Base-by-base conservation (phyloP, 2,329 filamentous ascomycete species). In the Ophiostoma pallidulum region DNA sequence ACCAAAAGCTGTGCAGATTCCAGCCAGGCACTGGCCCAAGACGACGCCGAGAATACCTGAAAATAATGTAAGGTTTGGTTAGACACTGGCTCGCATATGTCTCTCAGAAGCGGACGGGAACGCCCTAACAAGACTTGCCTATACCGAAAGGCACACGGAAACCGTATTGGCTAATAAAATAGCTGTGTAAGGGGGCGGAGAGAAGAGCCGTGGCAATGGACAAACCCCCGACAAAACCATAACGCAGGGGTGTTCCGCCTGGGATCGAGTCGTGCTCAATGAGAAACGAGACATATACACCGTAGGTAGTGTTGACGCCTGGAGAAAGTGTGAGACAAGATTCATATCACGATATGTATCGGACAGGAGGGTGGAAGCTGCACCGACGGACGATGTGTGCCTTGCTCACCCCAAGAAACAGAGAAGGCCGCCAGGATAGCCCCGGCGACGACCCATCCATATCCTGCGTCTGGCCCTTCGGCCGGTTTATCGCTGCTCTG, bases 211-310 rank as follows among this genome's bases (percentile, higher is more conserved):
- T n/a, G 4, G 43, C 43, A 26, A 50, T 44, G 8, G 48, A 42
- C 1, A 50, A 43, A 2, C 48, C 48, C 14, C 48, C 48, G 14
- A 50, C 48, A 13, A 50, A 50, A 8, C 43, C 44, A 13, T 50
- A 50, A 3, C 48, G 48, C 3, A 50, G 22, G 7, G 38, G 31
- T 10, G 48, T 42, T 1, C 48, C 48, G 8, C 48, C 48, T 2
- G 48, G 39, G 13, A 50, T 33, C 9, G 28, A 43, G n/a, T 47
- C 28, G n/a, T 47, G 29, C 6, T 47, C 38, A 9, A 47, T 10
- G 2, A 50, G 20, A 20, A 47, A 50, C 3, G 48, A 50, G 9
- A 43, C 39, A n/a, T 50, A 50, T 14, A 50, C 35, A 1, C 48
- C 43, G 14, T 39, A 50, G 1, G 43, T 47, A 8, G 48, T 42